phyloP scores from a whole-genome alignment of 129 eudicot genomes.

The Centrapalus pauciflorus region DNA sequence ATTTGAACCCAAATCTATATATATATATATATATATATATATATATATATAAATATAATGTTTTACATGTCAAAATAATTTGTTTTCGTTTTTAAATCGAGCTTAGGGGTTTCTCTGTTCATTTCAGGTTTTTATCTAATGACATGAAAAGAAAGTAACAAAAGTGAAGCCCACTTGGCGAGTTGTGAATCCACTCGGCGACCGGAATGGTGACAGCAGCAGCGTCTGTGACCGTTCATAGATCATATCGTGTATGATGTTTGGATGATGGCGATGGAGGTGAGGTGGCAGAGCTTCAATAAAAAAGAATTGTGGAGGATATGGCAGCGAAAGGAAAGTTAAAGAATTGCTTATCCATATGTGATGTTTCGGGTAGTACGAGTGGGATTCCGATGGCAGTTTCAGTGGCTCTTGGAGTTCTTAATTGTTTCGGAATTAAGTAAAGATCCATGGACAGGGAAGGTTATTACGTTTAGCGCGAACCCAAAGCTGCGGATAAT shows the following conservation, averaged over 20 bases:
- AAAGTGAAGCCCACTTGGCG: too few species aligned
- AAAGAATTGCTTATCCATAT: conserved; percentile 28
- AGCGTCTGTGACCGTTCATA: too few species aligned
- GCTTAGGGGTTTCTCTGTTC: too few species aligned
- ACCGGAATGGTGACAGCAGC: too few species aligned
- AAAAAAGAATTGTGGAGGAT: conserved; percentile 19
- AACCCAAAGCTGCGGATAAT: conserved; percentile 11
- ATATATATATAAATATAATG: too few species aligned
- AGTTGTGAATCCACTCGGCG: too few species aligned
- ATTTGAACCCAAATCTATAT: too few species aligned
- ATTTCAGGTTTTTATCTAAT: too few species aligned
- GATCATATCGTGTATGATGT: conserved; percentile 6
- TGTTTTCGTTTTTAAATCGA: too few species aligned
- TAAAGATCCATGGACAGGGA: conserved; percentile 32
- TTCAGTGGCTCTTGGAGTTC: conserved; percentile 26
- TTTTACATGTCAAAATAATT: too few species aligned
- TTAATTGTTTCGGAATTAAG: conserved; percentile 30
- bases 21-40: too few species aligned
- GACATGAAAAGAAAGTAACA: too few species aligned
- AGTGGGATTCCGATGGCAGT: conserved; percentile 19
- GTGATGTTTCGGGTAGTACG: conserved; percentile 37
- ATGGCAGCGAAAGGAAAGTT: conserved; percentile 13
- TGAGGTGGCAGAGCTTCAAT: conserved; percentile 25
- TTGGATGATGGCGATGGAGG: conserved; percentile 16
- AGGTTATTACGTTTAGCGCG: conserved; percentile 13